Evolutionary conservation across 2,329 filamentous ascomycete species (phyloP), one percentile per base, ranked within the genome.

Genomic region (Neofusicoccum sp.): DNA sequence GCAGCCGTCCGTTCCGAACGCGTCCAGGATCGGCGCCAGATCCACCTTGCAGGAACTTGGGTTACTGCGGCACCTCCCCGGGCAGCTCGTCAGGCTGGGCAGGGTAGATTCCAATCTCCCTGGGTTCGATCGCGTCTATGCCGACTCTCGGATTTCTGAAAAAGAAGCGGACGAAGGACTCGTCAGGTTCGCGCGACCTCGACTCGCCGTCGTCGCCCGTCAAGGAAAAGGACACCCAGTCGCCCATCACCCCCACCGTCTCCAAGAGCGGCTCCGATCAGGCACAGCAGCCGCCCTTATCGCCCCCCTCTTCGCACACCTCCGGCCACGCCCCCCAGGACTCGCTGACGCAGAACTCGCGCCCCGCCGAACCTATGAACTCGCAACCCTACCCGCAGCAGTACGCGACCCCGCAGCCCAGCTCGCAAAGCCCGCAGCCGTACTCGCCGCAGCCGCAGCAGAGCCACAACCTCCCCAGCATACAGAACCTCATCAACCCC

Each of bases 81-180:
- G 62, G 62, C 58, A 60, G 60, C 63, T 44, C 49, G 26, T 47
- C 45, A 57, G 38, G 65, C 65, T 63, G 67, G 67, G 66, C 67
- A 65, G 63, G 67, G 66, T 63, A 64, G 63, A 67, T 65, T 70
- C 66, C 66, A 44, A 36, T 41, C 47, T 36, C 60, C 61, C 61
- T 62, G 61, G 34, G 44, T 33, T 61, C 43, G 53, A 61, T 65
- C 61, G 71, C 71, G 66, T 69, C 71, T 77, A 98, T 99, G 95
- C 95, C 93, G 87, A 90, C 86, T 78, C 86, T 97, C 82, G 91
- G 91, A 78, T 92, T 97, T 75, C 86, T 98, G 75, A 97, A 97
- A 86, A 98, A 96, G 86, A 96, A 96, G 85, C 89, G 92, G 86
- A 96, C 92, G 80, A 96, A 92, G 86, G 92, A 97, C 82, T 89